Base-by-base conservation (phyloP, 768 basidiomycete species). In the Cyathus striatus region DNA sequence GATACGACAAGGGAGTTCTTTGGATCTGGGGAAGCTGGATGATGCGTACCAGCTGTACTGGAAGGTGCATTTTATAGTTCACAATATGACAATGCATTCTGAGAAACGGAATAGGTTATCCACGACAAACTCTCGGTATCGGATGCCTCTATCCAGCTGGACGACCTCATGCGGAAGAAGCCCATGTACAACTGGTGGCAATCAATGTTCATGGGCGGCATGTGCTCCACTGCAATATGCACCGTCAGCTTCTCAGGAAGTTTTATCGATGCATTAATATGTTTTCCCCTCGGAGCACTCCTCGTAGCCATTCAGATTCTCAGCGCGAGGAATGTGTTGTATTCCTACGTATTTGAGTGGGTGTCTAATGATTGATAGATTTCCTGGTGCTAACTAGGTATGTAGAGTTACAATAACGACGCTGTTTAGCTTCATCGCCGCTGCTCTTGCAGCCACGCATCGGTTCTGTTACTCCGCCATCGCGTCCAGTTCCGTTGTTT, bases 391-490 rank as follows among this genome's bases (percentile, higher is more conserved):
- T 38, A 10, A 20, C 26, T 12, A 10, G 23, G 21, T 13, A 7
- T 25, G 33, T 56, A 85, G 83, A 52, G 89, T 92, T 47, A 86
- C 84, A 10, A 75, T 90, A 39, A 83, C 90, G 3, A 84, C 81
- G 2, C 64, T 91, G 20, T 74, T 87, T 59, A 87, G 87, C 42
- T 92, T 93, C 62, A 43, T 90, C 33, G 72, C 88, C 6, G 88
- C 86, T 22, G 86, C 81, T 2, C 64, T 92, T 33, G 82, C 86
- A 0, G 70, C 78, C 12, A 78, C 83, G 1, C 62, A 70, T n/a
- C 61, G 70, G 23, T 80, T 93, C 48, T 93, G 90, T 61, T 92
- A 88, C 55, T 80, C 89, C 0, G 86, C 90, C 0, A 68, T 90
- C 43, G 84, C 85, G 0, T 85, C 86, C 5, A 78, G 77, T 25